These are phyloP conservation scores for Septoria petroselini DNA, from an alignment of 2,329 filamentous ascomycete genomes.

Conservation along the genomic window DNA sequence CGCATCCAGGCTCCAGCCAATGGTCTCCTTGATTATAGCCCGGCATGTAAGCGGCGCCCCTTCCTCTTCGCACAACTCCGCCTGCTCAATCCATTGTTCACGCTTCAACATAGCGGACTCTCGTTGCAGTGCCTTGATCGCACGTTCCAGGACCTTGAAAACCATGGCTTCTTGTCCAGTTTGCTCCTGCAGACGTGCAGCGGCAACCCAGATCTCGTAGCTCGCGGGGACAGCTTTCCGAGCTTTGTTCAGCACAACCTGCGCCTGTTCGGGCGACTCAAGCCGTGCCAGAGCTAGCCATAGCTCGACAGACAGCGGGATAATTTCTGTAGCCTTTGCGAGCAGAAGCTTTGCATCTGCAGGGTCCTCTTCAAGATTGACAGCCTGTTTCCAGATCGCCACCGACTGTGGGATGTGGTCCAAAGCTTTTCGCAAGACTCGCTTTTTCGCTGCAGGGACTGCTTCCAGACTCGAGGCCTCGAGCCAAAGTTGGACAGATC, in stretches of 20 bases:
- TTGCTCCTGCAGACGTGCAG: slow-evolving; percentile 82
- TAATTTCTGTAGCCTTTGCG: slow-evolving; percentile 92
- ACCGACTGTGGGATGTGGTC: slow-evolving; percentile 94
- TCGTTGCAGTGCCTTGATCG: slow-evolving; percentile 79
- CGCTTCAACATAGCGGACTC: slow-evolving; percentile 95
- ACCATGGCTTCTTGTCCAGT: slow-evolving; percentile 77
- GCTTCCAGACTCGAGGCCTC: slow-evolving; percentile 92
- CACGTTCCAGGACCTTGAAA: slow-evolving; percentile 86
- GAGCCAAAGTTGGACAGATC: slow-evolving; percentile 86
- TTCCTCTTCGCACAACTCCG: slow-evolving; percentile 91
- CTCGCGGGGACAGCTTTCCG: slow-evolving; percentile 91
- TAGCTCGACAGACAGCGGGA: slow-evolving; percentile 87
- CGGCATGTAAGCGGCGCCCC: slow-evolving; percentile 82
- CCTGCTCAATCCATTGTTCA: slow-evolving; percentile 94
- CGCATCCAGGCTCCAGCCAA: slow-evolving; percentile 90
- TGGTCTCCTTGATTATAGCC: slow-evolving; percentile 85
- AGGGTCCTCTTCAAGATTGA: slow-evolving; percentile 89
- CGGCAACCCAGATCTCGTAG: slow-evolving; percentile 95
- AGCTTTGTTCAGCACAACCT: slow-evolving; percentile 91
- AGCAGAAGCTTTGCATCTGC: slow-evolving; percentile 84
- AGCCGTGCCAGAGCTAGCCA: slow-evolving; percentile 92
- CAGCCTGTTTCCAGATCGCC: slow-evolving; percentile 94
- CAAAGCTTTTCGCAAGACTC: slow-evolving; percentile 84
- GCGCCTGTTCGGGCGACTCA: slow-evolving; percentile 85
- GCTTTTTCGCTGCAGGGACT: slow-evolving; percentile 79